Evolutionary conservation across 495 filamentous ascomycete species (phyloP), one percentile per base, ranked within the genome.

Genomic region (Aspergillus hancockii): DNA sequence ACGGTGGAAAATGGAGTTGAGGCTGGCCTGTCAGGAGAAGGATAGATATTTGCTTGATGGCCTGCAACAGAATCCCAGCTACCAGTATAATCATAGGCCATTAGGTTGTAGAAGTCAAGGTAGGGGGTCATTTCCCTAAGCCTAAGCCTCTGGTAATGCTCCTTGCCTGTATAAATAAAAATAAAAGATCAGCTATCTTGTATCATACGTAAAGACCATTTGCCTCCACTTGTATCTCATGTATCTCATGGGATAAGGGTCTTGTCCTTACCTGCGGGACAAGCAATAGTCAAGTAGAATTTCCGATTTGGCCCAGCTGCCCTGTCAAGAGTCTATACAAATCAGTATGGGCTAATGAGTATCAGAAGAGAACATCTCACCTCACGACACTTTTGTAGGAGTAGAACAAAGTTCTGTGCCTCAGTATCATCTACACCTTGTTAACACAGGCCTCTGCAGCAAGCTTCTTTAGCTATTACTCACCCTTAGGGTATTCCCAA

Each of bases 11-110:
- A 83, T 0, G 80, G 79, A 3, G 91, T 96, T 57, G 81, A 75
- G 21, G 66, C 43, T 0, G 87, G 82, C 64, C 85, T 85, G 25
- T 73, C 52, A 19, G 57, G 56, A 31, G 81, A 87, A 18, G 73
- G 64, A 67, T 78, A 90, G 43, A 97, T 70, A 66, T 96, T 97
- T 19, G 90, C 80, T 73, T 93, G 89, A 71, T 97, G 89, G 16
- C 89, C 91, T n/a, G 89, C 81, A 0, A 68, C 73, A 10, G 71
- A 55, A 65, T 90, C 90, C 92, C 91, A 97, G 49, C 83, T 82
- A 52, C 90, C 88, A 25, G 88, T 82, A 61, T 88, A 93, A 71
- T 93, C 90, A 70, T 93, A 93, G 4, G 88, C 87, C 89, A 94
- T 93, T n/a, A 83, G 72, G 55, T 78, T 78, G 83, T 90, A 95